Evolutionary conservation across 2,329 filamentous ascomycete species (phyloP).

Genomic region (Didymellaceae sp.): DNA sequence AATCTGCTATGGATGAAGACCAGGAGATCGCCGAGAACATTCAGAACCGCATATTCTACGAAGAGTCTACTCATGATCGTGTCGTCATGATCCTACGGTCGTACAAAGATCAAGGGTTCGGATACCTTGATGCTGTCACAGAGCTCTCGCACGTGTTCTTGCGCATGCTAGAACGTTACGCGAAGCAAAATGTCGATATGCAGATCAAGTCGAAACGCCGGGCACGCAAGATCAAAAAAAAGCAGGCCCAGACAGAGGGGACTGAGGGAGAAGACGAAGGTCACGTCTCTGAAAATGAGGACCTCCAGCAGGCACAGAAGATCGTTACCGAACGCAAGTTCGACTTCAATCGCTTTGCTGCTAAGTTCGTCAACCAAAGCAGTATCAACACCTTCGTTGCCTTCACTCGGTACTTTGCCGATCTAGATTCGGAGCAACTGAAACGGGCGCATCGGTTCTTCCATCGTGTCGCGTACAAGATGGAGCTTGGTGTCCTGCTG

Average conservation of each 20-base stretch:
- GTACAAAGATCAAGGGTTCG: conserved; percentile 94
- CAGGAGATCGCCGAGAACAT: conserved; percentile 98
- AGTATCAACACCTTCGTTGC: conserved; percentile 88
- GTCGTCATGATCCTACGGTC: conserved; percentile 78
- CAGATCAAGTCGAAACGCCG: conserved; percentile 84
- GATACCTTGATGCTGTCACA: conserved; percentile 89
- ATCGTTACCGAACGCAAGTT: conserved; percentile 87
- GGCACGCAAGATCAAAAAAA: conserved; percentile 75
- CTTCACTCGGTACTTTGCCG: conserved; percentile 79
- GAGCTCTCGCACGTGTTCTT: conserved; percentile 92
- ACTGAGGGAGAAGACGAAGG: conserved; percentile 64
- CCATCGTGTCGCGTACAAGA: conserved; percentile 92
- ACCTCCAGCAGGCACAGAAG: conserved; percentile 72
- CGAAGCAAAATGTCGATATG: conserved; percentile 92
- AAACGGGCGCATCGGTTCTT: conserved; percentile 95
- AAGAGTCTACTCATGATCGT: conserved; percentile 90
- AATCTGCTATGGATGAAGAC: conserved; percentile 85
- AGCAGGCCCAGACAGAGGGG: conserved; percentile 54
- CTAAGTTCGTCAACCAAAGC: conserved; percentile 80
- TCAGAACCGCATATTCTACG: conserved; percentile 96
- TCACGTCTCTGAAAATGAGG: conserved; percentile 65
- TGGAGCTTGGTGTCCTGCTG: conserved; percentile 85
- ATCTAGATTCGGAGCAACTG: conserved; percentile 78
- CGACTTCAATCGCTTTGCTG: conserved; percentile 84
- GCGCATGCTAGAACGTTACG: conserved; percentile 89